phyloP scores from a whole-genome alignment of 1,139 yeast genomes.

The Wickerhamomyces sp. region DNA sequence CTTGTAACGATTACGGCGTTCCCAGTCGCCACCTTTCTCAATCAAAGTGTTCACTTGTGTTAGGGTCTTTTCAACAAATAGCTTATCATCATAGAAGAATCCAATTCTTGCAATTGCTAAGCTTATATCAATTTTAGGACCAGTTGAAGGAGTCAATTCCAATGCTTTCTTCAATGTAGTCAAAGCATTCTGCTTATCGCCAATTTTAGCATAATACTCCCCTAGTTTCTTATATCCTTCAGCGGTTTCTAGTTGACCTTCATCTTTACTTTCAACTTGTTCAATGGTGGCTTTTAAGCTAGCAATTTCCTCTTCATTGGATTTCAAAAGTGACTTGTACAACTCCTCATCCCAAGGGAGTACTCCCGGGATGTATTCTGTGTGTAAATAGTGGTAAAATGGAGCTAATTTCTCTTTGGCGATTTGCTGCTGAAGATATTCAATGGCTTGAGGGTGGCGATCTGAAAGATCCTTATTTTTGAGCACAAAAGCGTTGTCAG shows the following conservation, averaged over 20 bases:
- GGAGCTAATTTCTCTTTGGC: constrained; percentile 70
- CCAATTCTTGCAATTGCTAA: constrained; percentile 83
- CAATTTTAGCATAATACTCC: constrained; percentile 80
- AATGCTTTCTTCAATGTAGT: constrained; percentile 69
- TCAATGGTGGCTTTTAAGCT: constrained; percentile 60
- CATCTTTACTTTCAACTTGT: constrained; percentile 82
- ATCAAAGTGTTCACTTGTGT: constrained; percentile 71
- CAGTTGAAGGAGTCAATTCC: constrained; percentile 80
- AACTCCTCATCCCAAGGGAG: constrained; percentile 53
- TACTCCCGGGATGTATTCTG: constrained; percentile 38
- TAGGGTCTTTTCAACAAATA: constrained; percentile 64
- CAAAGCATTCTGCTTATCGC: constrained; percentile 75
- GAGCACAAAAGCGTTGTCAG: constrained; percentile 71
- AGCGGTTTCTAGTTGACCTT: constrained; percentile 80
- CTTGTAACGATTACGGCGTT: constrained; percentile 90
- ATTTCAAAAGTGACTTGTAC: constrained; percentile 45
- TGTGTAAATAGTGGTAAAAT: constrained; percentile 67
- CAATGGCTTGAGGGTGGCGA: constrained; percentile 39
- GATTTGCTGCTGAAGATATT: constrained; percentile 50
- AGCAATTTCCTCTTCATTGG: constrained; percentile 52
- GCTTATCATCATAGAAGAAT: constrained; percentile 78
- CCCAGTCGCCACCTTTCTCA: constrained; percentile 99
- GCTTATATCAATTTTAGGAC: constrained; percentile 82
- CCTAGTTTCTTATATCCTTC: constrained; percentile 79
- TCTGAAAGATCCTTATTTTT: constrained; percentile 35